A percentile compares a stretch with the other conserved stretches of the same genome.
Evolutionary conservation across 257 asterid genomes (phyloP).

Genomic region (Lavandula angustifolia): DNA sequence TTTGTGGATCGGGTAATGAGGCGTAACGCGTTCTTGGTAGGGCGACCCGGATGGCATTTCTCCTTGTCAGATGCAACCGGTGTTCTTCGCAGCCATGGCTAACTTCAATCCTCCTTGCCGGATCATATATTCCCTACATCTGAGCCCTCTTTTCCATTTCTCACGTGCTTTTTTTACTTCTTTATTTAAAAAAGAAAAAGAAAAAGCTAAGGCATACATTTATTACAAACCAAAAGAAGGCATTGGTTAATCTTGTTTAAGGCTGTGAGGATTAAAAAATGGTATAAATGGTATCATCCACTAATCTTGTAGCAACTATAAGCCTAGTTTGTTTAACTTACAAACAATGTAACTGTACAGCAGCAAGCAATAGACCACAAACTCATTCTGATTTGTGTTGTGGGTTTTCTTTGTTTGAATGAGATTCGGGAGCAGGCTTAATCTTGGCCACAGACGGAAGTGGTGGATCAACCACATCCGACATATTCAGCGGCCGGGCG

Average conservation of each 20-base stretch:
- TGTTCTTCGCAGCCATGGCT: slow-evolving; percentile 39
- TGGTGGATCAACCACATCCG: slow-evolving; percentile 53
- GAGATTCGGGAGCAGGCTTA: slow-evolving; percentile 13
- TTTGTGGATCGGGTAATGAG: neutral
- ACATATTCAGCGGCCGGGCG: slow-evolving; percentile 29
- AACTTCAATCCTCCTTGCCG: neutral
- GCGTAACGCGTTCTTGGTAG: slow-evolving; percentile 32
- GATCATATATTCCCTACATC: neutral
- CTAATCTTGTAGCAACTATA: no score
- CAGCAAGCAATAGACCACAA: slow-evolving; percentile 24
- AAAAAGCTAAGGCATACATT: no score
- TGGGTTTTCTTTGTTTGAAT: neutral
- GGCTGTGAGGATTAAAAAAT: no score
- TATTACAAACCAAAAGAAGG: no score
- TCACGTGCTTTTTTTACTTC: neutral
- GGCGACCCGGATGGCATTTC: slow-evolving; percentile 36
- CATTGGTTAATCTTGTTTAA: no score
- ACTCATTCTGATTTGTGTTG: slow-evolving; percentile 22
- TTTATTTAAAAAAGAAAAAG: no score
- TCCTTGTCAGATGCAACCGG: slow-evolving; percentile 24
- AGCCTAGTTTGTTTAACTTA: no score
- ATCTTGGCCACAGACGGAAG: slow-evolving; percentile 45
- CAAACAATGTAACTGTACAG: neutral
- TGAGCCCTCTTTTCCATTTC: slow-evolving; percentile 28
- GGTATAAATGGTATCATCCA: no score